phyloP scores from a whole-genome alignment of 2,329 filamentous ascomycete species.

The Hypoxylon sp. region DNA sequence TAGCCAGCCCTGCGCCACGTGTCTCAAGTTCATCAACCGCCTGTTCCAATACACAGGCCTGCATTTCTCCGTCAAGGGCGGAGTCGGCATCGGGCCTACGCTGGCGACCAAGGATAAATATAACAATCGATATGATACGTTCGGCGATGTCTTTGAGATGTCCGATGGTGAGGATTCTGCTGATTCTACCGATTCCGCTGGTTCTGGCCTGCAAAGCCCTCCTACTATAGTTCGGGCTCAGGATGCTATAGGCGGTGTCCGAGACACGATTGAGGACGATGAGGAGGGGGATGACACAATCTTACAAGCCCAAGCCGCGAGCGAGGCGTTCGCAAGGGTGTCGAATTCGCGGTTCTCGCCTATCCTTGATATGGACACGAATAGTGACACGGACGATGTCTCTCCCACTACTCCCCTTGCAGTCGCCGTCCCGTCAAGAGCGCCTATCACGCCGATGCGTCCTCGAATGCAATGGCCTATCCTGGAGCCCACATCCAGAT shows the following conservation, averaged over 20 bases:
- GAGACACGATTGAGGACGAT: background rate
- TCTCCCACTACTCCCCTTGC: conserved; percentile 1
- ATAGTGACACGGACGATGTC: background rate
- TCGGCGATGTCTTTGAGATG: conserved; percentile 40
- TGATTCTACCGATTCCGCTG: background rate
- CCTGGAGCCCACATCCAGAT: conserved; percentile 4
- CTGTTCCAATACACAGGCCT: conserved; percentile 43
- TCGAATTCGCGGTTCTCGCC: background rate
- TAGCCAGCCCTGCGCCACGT: conserved; percentile 44
- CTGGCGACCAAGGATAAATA: conserved; percentile 36
- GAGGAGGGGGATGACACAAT: background rate
- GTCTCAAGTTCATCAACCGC: conserved; percentile 43
- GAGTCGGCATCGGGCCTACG: conserved; percentile 41
- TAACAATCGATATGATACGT: conserved; percentile 34
- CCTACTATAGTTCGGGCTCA: background rate
- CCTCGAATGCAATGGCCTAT: conserved; percentile 33
- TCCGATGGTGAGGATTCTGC: conserved; percentile 33
- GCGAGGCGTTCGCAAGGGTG: conserved; percentile 12
- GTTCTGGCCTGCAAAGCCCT: conserved; percentile 2
- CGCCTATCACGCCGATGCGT: conserved; percentile 23
- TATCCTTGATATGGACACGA: background rate
- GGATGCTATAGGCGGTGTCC: background rate
- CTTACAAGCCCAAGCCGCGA: background rate
- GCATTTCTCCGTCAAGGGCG: conserved; percentile 35
- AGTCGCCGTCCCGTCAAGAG: conserved; percentile 5